These are phyloP conservation scores for Kluyveromyces marxianus DNA, from an alignment of 1,139 yeast genomes.

Conservation along the genomic window DNA sequence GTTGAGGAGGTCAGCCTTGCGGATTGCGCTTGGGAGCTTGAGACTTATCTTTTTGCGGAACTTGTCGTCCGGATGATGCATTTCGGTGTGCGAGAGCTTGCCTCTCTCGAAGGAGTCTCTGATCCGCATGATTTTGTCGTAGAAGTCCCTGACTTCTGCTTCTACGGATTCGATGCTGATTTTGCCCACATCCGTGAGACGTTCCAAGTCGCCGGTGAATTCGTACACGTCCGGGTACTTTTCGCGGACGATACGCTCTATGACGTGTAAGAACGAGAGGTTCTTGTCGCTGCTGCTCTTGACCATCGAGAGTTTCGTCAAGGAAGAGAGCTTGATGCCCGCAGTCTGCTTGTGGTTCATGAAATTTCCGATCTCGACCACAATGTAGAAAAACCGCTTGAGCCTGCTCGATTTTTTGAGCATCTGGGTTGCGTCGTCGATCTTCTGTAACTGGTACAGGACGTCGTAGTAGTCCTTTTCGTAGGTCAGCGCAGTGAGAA, in stretches of 20 bases:
- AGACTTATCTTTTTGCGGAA: conserved; percentile 49
- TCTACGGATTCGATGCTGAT: conserved; percentile 71
- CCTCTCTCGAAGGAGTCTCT: conserved; percentile 58
- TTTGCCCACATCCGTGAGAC: conserved; percentile 57
- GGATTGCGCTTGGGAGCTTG: conserved; percentile 49
- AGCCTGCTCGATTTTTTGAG: conserved; percentile 60
- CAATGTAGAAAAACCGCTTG: conserved; percentile 61
- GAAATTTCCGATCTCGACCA: conserved; percentile 81
- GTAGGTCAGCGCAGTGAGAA: conserved; percentile 59
- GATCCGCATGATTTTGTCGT: conserved; percentile 46
- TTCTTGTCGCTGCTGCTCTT: conserved; percentile 72
- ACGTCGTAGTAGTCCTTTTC: conserved; percentile 70
- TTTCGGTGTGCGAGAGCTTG: conserved; percentile 57
- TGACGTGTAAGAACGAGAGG: conserved; percentile 76
- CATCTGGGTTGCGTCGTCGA: conserved; percentile 61
- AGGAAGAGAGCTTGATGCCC: conserved; percentile 78
- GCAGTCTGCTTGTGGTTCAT: conserved; percentile 89
- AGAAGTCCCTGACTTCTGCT: conserved; percentile 60
- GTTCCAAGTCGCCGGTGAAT: conserved; percentile 68
- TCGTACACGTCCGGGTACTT: conserved; percentile 71
- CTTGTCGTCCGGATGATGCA: conserved; percentile 72
- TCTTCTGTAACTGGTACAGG: conserved; percentile 47
- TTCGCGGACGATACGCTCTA: conserved; percentile 70
- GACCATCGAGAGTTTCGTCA: conserved; percentile 76
- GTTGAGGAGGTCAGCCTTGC: conserved; percentile 49